Conservation (phyloP, 1,284 basidiomycete species). For the Anthracocystis panici-leucophaei region DNA sequence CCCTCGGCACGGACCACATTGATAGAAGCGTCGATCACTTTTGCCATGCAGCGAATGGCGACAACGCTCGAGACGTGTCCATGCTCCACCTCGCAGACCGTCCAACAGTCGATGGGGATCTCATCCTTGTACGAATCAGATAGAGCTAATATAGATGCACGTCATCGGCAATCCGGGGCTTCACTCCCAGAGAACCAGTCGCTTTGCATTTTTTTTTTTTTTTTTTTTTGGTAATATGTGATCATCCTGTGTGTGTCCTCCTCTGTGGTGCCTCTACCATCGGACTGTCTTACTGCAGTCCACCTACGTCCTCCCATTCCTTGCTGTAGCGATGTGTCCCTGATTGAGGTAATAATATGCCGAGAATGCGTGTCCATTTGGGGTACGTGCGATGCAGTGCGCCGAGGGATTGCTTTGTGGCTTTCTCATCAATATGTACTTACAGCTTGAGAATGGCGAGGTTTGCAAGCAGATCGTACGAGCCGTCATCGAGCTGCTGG, state of each 20-base stretch:
- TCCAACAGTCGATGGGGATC: background rate
- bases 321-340: background rate
- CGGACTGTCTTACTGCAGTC: background rate
- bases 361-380: background rate
- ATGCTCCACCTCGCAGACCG: background rate
- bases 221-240: constrained; percentile 35
- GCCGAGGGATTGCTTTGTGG: background rate
- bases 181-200: constrained; percentile 57
- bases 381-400: constrained; percentile 9
- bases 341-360: background rate
- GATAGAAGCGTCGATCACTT: background rate
- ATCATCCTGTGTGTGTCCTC: constrained; percentile 37
- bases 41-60: no score
- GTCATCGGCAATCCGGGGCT: constrained; percentile 55
- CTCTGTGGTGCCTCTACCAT: background rate
- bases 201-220: constrained; percentile 51
- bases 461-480: constrained; percentile 94
- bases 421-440: constrained; percentile 36
- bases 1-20: constrained; percentile 17
- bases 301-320: background rate
- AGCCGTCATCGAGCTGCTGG: constrained; percentile 86
- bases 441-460: constrained; percentile 87
- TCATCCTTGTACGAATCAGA: constrained; percentile 50
- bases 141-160: constrained; percentile 69
- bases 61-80: no score